Conservation (phyloP, 129 eudicot genomes). For the Flaveria ramosissima region DNA sequence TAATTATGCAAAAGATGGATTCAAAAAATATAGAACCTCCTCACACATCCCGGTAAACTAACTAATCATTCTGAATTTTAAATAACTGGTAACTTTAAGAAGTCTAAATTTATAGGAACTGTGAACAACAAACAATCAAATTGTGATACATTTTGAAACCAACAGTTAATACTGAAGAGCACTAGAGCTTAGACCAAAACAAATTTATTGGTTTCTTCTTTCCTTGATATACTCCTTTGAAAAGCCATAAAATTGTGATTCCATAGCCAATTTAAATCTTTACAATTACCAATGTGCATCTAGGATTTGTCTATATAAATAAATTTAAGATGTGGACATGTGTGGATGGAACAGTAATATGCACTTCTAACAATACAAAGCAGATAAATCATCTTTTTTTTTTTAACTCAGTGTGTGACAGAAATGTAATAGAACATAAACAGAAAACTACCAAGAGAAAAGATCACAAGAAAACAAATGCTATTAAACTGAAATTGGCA, state of each 20-base stretch:
- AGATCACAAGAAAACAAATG: not conserved
- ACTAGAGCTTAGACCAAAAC: constrained; percentile 3
- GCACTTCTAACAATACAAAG: not conserved
- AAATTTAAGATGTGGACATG: not conserved
- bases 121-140: not conserved
- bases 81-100: not conserved
- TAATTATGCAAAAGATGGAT: not conserved
- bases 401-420: not conserved
- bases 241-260: not conserved
- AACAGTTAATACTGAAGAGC: not conserved
- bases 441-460: not conserved
- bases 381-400: not conserved
- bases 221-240: not conserved
- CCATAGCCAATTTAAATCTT: not conserved
- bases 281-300: not conserved
- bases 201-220: not conserved
- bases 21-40: not conserved
- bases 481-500: not conserved
- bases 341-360: not conserved
- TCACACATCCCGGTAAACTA: not conserved
- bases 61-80: not conserved
- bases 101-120: not conserved
- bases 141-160: constrained; percentile 1
- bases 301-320: not conserved
- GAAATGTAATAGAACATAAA: not conserved